These are phyloP conservation scores for Apocynum venetum DNA, from an alignment of 257 asterid species.

Conservation along the genomic window DNA sequence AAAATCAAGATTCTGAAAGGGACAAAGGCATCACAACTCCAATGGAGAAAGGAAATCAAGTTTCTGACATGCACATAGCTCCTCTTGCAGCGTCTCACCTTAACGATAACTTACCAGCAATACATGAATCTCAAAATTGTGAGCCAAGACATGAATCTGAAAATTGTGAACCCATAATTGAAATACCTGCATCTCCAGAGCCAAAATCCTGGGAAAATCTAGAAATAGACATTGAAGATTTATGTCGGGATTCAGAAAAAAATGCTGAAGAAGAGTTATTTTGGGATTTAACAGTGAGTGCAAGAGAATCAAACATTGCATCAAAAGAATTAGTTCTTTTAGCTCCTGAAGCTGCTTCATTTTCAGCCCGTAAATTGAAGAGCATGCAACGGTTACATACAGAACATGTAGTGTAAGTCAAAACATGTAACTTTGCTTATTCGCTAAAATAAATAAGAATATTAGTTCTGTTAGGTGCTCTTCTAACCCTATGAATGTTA, in stretches of 20 bases:
- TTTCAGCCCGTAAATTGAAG: conserved; percentile 17
- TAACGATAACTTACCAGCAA: background rate
- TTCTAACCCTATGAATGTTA: too few species aligned
- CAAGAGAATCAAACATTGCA: conserved; percentile 7
- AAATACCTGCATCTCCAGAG: conserved; percentile 47
- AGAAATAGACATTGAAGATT: conserved; percentile 38
- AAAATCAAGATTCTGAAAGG: too few species aligned
- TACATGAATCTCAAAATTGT: conserved; percentile 4
- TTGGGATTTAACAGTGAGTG: conserved; percentile 1
- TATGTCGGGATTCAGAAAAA: conserved; percentile 3
- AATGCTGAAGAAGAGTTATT: conserved; percentile 24
- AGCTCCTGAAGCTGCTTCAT: conserved; percentile 17
- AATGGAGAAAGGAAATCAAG: background rate
- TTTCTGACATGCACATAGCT: background rate
- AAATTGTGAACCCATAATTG: conserved; percentile 41
- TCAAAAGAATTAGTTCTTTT: conserved; percentile 29
- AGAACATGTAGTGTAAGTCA: conserved; percentile 38
- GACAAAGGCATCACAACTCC: too few species aligned
- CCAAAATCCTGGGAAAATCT: conserved; percentile 21
- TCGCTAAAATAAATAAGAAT: too few species aligned
- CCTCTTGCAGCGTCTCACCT: background rate
- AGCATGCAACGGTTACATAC: conserved; percentile 16
- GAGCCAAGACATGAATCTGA: conserved; percentile 13
- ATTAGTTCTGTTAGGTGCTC: too few species aligned
- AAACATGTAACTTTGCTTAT: background rate